phyloP scores from a whole-genome alignment of 768 basidiomycete genomes.

The Termitomyces sp. region DNA sequence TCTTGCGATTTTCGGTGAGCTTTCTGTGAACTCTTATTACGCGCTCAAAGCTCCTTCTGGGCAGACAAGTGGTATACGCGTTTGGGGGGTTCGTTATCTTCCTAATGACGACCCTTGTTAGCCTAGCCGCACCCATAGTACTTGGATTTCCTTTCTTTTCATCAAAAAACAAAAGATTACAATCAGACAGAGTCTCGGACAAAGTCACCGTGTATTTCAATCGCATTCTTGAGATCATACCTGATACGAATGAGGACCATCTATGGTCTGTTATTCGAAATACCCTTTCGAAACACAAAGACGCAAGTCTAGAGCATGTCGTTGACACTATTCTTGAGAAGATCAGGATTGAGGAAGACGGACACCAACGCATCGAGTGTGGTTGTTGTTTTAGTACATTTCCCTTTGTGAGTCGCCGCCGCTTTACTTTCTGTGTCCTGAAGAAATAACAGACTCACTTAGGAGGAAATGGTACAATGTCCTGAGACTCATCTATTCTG shows the following conservation, averaged over 20 bases:
- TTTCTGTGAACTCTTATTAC: background rate
- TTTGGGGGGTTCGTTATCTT: background rate
- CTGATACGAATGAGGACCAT: slow-evolving; percentile 58
- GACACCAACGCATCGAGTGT: slow-evolving; percentile 64
- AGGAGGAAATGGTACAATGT: slow-evolving; percentile 88
- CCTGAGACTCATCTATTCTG: slow-evolving; percentile 90
- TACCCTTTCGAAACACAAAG: slow-evolving; percentile 28
- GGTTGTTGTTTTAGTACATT: slow-evolving; percentile 80
- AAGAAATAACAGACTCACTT: background rate
- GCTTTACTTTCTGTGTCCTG: background rate
- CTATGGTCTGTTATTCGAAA: slow-evolving; percentile 41
- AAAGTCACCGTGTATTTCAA: slow-evolving; percentile 24
- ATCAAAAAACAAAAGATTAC: background rate
- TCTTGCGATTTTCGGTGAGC: background rate
- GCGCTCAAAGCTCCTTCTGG: background rate
- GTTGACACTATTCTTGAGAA: slow-evolving; percentile 60
- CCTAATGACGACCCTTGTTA: background rate
- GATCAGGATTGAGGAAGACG: slow-evolving; percentile 32
- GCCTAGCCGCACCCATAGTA: background rate
- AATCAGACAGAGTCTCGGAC: slow-evolving; percentile 1
- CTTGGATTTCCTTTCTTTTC: background rate
- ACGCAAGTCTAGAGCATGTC: slow-evolving; percentile 46
- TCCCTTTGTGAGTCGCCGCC: slow-evolving; percentile 51
- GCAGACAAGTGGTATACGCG: background rate
- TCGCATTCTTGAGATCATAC: slow-evolving; percentile 61